Evolutionary conservation across 768 basidiomycete species (phyloP), one percentile per base, ranked within the genome.

Genomic region (Lanmaoa rubissima): DNA sequence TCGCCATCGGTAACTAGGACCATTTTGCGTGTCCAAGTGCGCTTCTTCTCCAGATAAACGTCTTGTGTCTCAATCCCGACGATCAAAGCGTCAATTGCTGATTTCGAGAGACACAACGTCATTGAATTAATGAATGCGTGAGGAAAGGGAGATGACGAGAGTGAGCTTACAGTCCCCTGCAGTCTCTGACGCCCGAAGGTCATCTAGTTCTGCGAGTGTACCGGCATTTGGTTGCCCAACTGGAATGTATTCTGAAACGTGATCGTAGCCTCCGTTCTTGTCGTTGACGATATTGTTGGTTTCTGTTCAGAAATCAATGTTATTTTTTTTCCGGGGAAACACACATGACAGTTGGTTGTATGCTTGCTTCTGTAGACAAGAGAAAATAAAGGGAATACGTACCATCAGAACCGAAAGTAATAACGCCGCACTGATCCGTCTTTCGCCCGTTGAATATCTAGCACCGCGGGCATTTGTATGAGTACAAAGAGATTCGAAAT

Each of bases 351-450:
- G 1, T 28, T 11, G 42, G 34, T 11, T 38, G 24, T 7, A 21
- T 42, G 5, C 31, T 4, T 36, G 34, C 8, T 5, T n/a, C 4
- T 19, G 9, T 28, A 21, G 9, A 21, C 14, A 24, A n/a, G n/a
- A 28, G 1, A 43, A 26, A 34, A 51, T 17, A 17, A 24, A 12
- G 1, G 9, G 3, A 34, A 32, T 12, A 48, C 64, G 49, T 31
- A 83, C 93, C 83, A 70, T 92, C 85, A 2, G 88, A 84, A n/a
- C 92, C 95, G 65, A 93, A 94, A 3, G 87, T 73, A 46, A 97
- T 80, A 31, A 98, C 83, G n/a, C 93, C 92, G 68, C 93, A 92
- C 67, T 92, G 86, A 67, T 96, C 95, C 11, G 95, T 98, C 76
- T 96, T 97, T 41, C 95, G 80, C 14, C 88, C 90, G 61, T 90